Evolutionary conservation across 352 stramenopile species (phyloP), one percentile per base, ranked within the genome.

Genomic region (Pythium grandisporangium): DNA sequence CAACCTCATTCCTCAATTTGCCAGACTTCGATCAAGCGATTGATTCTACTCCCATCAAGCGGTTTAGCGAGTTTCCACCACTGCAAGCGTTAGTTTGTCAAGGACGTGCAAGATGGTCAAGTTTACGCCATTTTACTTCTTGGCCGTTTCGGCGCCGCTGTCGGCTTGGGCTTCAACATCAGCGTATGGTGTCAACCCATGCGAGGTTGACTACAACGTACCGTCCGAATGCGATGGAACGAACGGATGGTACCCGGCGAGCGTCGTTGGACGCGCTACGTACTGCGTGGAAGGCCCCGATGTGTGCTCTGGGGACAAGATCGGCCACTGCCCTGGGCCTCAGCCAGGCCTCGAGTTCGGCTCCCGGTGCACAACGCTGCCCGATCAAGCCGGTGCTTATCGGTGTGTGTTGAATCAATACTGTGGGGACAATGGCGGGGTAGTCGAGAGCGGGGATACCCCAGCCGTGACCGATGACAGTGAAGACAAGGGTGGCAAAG

Each of bases 1-100:
- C 19, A 12, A 42, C 5, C 38, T 45, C 38, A 34, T 33, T 45
- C 38, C 21, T 17, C 38, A 45, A 23, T 45, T 34, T 24, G 38
- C 38, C 33, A 34, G 38, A 6, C 24, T 45, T 16, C 25, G 8
- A 6, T 22, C 38, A 45, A 34, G 38, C 38, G 38, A 34, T 8
- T 14, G 27, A 32, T 32, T 14, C 27, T 32, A 32, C 27, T 32
- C 10, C 10, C 27, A 32, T 14, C 27, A 8, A 32, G 27, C 27
- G 10, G 14, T 14, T 14, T 14, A 32, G 27, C 27, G 10, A 32
- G 8, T 14, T 14, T 14, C 27, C 1, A 8, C 10, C 0, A 21
- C 3, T 13, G 14, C 14, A 10, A 7, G 10, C 8, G 38, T 19
- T 13, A 13, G 30, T 21, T 29, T 11, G 17, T 42, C n/a, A n/a